Evolutionary conservation across 129 eudicot genomes (phyloP).

Genomic region (Smallanthus sonchifolius): DNA sequence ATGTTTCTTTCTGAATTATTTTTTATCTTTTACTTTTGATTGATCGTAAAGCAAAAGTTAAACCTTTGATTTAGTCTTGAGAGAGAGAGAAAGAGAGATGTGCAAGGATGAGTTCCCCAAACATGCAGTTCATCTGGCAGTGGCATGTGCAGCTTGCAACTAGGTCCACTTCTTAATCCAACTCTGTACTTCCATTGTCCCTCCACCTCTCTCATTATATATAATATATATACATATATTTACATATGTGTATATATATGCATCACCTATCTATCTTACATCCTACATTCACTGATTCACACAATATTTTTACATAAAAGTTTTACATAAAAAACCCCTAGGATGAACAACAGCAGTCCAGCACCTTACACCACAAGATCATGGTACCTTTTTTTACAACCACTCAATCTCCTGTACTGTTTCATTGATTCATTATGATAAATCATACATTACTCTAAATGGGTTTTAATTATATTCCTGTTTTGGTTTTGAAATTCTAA

Average conservation of each 20-base stretch:
- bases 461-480: neutral
- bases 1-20: neutral
- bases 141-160: slow-evolving; percentile 72
- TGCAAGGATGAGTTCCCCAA: slow-evolving; percentile 48
- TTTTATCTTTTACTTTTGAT: neutral
- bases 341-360: slow-evolving; percentile 39
- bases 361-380: slow-evolving; percentile 63
- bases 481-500: slow-evolving; percentile 23
- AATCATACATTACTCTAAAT: neutral
- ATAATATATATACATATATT: slow-evolving; percentile 10
- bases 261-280: slow-evolving; percentile 14
- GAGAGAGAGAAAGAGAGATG: slow-evolving; percentile 23
- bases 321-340: slow-evolving; percentile 14
- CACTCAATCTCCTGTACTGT: slow-evolving; percentile 7
- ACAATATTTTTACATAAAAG: neutral
- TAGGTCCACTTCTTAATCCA: slow-evolving; percentile 63
- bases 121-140: slow-evolving; percentile 71
- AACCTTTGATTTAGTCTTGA: slow-evolving; percentile 18
- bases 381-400: slow-evolving; percentile 43
- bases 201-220: neutral
- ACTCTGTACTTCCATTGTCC: slow-evolving; percentile 44
- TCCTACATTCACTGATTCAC: slow-evolving; percentile 14
- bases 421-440: slow-evolving; percentile 11
- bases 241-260: neutral
- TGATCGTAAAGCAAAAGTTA: slow-evolving; percentile 4